Evolutionary conservation across 306 rosid genomes (phyloP), one percentile per base, ranked within the genome.

Genomic region (Malus sieversii): DNA sequence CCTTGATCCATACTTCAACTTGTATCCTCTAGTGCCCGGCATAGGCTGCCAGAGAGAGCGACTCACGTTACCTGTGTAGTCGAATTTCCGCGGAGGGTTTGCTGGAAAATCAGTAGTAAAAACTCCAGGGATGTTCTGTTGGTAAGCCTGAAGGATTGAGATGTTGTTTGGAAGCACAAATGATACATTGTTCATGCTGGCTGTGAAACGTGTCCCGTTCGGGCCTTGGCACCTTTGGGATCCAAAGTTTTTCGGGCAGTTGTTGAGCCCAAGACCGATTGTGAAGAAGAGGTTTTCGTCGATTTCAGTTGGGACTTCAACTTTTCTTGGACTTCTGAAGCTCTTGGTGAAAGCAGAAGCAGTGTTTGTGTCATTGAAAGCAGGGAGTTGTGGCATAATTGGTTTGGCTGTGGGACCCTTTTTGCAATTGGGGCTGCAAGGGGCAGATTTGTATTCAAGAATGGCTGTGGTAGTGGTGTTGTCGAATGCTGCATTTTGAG

Each of bases 401-500:
- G 97, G 97, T 68, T 75, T 86, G 10, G 22, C 30, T 46, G 87
- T 10, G 3, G 76, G 19, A n/a, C 88, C 82, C 5, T 84, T 86
- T 9, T 20, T 74, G 70, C 77, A 61, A 51, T 68, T 81, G 76
- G 86, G 76, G 53, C 87, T 77, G 68, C 97, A 83, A 22, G 87
- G 84, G 32, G 93, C 83, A 1, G 91, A 80, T 29, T 66, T 82
- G 88, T 95, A 95, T 6, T 84, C 72, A 11, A 95, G 96, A 59
- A 95, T 90, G 77, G 99, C 99, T 1, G 98, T 89, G 75, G 97
- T 90, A 76, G 99, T 95, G 68, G 98, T 90, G 86, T 86, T 95
- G 84, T 85, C 96, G 33, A 95, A 92, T 0, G 92, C 38, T 0
- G 92, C 99, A 25, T 87, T 88, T 77, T 86, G 94, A 3, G 99